Percentiles rank a stretch among this genome's conserved stretches.
These are phyloP conservation scores for Parafenestella ontariensis DNA, from an alignment of 2,329 filamentous ascomycete species.

Conservation along the genomic window DNA sequence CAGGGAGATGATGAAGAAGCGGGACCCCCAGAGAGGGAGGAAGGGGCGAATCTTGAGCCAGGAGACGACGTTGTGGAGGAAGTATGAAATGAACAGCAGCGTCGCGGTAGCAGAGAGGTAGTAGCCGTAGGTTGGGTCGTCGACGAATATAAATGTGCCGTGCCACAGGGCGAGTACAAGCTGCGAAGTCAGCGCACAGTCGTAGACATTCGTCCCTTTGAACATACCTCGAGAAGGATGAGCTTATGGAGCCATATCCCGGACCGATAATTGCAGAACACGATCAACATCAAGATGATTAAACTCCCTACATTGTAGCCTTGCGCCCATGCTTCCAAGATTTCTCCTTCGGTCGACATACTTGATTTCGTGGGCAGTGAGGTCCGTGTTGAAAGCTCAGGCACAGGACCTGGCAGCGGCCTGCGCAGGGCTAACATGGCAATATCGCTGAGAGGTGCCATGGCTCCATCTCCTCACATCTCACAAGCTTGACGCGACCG, in stretches of 20 bases:
- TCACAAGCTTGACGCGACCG: background rate
- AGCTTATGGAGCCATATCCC: slow-evolving; percentile 45
- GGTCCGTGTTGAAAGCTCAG: slow-evolving; percentile 29
- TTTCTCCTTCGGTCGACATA: slow-evolving; percentile 36
- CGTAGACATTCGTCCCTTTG: background rate
- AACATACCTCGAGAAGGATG: slow-evolving; percentile 42
- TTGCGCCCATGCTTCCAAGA: slow-evolving; percentile 46
- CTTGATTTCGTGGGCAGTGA: slow-evolving; percentile 37
- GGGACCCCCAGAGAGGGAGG: slow-evolving; percentile 43
- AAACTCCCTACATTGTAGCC: slow-evolving; percentile 47
- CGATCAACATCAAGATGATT: slow-evolving; percentile 44
- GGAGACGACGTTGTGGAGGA: slow-evolving; percentile 45
- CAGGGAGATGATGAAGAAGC: slow-evolving; percentile 41
- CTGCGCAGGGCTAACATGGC: slow-evolving; percentile 18
- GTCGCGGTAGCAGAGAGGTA: slow-evolving; percentile 44
- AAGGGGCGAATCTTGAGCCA: slow-evolving; percentile 48
- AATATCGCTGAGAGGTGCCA: slow-evolving; percentile 31
- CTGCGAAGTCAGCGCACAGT: slow-evolving; percentile 21
- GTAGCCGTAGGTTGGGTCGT: slow-evolving; percentile 44
- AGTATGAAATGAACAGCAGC: slow-evolving; percentile 46
- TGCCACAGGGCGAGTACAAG: slow-evolving; percentile 47
- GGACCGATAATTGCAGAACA: slow-evolving; percentile 46
- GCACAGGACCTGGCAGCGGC: slow-evolving; percentile 24
- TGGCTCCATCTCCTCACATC: slow-evolving; percentile 13
- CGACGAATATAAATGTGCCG: slow-evolving; percentile 44